A percentile compares a stretch with the other conserved stretches of the same genome.
These are phyloP conservation scores for Pleurozium schreberi DNA, from an alignment of 225 moss, liverwort and hornwort genomes.

Conservation along the genomic window DNA sequence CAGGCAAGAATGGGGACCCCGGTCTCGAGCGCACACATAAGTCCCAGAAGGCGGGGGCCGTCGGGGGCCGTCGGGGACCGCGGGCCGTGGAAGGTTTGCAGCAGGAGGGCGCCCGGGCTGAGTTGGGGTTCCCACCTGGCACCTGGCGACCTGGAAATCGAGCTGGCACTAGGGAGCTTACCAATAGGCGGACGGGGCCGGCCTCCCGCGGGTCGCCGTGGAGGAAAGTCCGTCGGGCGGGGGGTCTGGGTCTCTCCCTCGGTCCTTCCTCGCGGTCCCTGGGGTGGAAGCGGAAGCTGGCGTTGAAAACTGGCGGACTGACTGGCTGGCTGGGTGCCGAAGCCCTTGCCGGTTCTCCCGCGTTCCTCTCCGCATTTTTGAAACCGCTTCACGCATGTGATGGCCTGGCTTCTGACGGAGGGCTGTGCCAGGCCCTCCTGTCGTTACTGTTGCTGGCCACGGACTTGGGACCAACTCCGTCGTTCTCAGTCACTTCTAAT, in stretches of 20 bases:
- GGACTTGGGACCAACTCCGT: neutral
- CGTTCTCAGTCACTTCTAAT: neutral
- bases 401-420: neutral
- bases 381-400: neutral
- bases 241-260: no score
- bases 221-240: no score
- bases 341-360: neutral
- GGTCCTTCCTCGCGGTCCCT: no score
- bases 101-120: neutral
- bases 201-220: neutral
- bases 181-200: neutral
- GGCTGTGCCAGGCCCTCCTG: neutral
- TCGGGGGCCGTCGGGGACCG: neutral
- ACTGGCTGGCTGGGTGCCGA: neutral
- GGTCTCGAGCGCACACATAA: neutral
- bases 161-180: neutral
- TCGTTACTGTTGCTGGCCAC: neutral
- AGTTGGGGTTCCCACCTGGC: neutral
- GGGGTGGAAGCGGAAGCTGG: no score
- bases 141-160: neutral
- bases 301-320: no score
- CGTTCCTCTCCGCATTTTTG: neutral
- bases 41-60: neutral
- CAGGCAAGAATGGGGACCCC: neutral
- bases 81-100: neutral